Evolutionary conservation across 768 basidiomycete genomes (phyloP), one percentile per base, ranked within the genome.

Genomic region (Candolleomyces efflorescens): DNA sequence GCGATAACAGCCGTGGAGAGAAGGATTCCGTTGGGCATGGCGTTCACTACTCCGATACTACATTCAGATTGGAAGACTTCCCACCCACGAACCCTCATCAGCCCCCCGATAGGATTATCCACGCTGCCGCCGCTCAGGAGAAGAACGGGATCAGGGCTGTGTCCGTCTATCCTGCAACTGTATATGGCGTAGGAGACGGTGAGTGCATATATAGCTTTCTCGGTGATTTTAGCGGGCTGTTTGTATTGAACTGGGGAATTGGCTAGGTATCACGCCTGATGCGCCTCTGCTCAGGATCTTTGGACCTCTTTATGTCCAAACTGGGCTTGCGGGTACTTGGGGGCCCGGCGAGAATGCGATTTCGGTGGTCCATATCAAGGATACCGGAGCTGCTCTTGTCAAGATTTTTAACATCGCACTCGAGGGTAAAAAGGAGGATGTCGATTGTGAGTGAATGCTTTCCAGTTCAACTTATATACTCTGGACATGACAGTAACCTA

Each of bases 171-270:
- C 78, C 78, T 10, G 71, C 63, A 22, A 69, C 75, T 70, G 74
- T 80, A 1, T 80, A 77, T 59, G 76, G 78, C 3, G 59, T 77
- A 12, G 74, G 78, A 17, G 65, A 75, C 67, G 76, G 75, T 73
- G 15, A 48, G 23, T n/a, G n/a, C n/a, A n/a, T n/a, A n/a, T n/a
- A n/a, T 7, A 18, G 5, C 3, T 13, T 44, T 6, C 6, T 1
- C 41, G 1, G 41, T 13, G 1, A 6, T 7, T 17, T 15, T 5
- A 43, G 32, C 6, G 32, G 5, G 18, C 32, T 43, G n/a, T n/a
- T n/a, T n/a, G 6, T 5, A 20, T 20, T 20, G 15, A 43, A 17
- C 17, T 3, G 41, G 17, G 17, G 6, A 20, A 6, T 1, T 15
- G 9, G 6, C 18, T 20, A 17, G 18, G 41, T 17, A 43, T 43